Base-by-base conservation (phyloP, 768 basidiomycete species). In the Leccinellum rugosiceps region DNA sequence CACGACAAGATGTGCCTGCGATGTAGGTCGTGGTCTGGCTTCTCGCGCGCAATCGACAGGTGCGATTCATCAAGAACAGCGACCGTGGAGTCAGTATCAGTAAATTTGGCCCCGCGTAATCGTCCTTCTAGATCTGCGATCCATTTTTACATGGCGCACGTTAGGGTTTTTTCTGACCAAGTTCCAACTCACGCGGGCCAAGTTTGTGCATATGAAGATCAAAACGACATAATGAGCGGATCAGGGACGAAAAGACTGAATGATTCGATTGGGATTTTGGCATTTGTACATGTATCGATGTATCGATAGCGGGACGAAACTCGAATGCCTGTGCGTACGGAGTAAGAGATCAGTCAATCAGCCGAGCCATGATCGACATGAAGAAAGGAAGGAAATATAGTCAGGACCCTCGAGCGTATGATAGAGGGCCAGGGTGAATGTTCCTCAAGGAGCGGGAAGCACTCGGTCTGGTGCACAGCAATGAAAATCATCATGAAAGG, bases 51-150 rank as follows among this genome's bases (percentile, higher is more conserved):
- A 6, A 49, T 17, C 19, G 19, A 46, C 61, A 97, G 65, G 44
- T 92, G 90, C 64, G 96, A 99, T 72, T 87, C 79, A 88, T 92
- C 48, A 98, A 98, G 78, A 77, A 97, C 65, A 94, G 90, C 54
- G 96, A 95, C 28, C 78, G 94, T 26, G 96, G 96, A 2, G 77
- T 98, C 59, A 94, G 92, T 65, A 74, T 98, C 64, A 93, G 91
- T 69, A 87, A 88, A 68, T 94, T 91, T 95, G 94, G n/a, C n/a
- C n/a, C n/a, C 92, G 56, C 56, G 83, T 62, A 8, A 2, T 7
- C 15, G 3, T 11, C 94, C 68, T 90, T 86, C 58, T 7, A 30
- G n/a, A n/a, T n/a, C n/a, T n/a, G n/a, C 28, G 28, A 30, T 85
- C 86, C 53, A 93, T 85, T 80, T 87, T 26, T 26, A n/a, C n/a